Percentiles rank a stretch among this genome's conserved stretches.
Evolutionary conservation across 2,329 filamentous ascomycete species (phyloP).

Genomic region (Monosporascus ibericus): DNA sequence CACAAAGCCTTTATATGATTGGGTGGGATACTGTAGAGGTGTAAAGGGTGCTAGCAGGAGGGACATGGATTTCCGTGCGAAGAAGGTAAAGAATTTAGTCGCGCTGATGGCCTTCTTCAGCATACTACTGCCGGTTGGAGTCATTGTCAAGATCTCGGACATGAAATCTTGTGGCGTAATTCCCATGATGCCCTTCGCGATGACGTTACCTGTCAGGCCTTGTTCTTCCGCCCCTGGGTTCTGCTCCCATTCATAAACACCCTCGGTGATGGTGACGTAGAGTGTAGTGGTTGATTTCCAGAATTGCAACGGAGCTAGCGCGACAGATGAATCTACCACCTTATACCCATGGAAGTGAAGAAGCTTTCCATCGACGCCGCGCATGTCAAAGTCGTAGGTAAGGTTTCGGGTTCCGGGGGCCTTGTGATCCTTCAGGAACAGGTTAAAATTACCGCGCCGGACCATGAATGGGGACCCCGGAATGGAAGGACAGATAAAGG

Average conservation of each 20-base stretch:
- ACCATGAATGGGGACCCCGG: constrained; percentile 56
- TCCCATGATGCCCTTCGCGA: constrained; percentile 55
- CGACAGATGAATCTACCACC: constrained; percentile 53
- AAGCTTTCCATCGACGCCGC: constrained; percentile 42
- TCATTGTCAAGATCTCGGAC: constrained; percentile 48
- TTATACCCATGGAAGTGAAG: constrained; percentile 59
- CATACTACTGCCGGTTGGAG: constrained; percentile 41
- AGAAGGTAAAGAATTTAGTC: constrained; percentile 48
- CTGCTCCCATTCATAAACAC: constrained; percentile 15
- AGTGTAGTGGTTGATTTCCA: constrained; percentile 58
- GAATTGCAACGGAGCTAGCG: constrained; percentile 48
- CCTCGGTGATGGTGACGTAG: constrained; percentile 52
- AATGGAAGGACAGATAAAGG: constrained; percentile 50
- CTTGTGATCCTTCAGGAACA: constrained; percentile 48
- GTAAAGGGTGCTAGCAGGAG: constrained; percentile 50
- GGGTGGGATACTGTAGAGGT: constrained; percentile 48
- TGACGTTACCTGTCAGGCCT: constrained; percentile 35
- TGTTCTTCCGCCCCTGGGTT: constrained; percentile 28
- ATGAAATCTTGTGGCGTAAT: constrained; percentile 49
- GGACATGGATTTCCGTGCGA: constrained; percentile 45
- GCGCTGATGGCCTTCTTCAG: constrained; percentile 38
- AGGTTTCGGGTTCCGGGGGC: constrained; percentile 53
- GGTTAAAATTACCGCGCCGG: constrained; percentile 48
- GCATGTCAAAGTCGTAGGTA: constrained; percentile 57
- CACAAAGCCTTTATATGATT: constrained; percentile 41